phyloP scores from a whole-genome alignment of 2,329 filamentous ascomycete species.

The Calycina marina region DNA sequence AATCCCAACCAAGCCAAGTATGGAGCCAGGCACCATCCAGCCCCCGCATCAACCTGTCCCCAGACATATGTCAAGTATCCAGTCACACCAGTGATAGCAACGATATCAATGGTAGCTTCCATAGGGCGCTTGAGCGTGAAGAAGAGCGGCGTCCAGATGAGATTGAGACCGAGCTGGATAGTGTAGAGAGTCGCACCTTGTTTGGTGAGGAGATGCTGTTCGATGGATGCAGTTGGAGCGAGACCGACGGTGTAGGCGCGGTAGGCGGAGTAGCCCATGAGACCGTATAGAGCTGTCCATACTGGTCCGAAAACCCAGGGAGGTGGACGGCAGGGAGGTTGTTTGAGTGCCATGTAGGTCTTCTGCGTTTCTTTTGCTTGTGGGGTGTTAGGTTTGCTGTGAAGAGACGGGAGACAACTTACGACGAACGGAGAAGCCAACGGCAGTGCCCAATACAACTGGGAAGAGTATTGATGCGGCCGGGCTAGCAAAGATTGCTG shows the following conservation, averaged over 20 bases:
- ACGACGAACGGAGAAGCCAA: slow-evolving; percentile 57
- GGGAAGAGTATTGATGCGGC: slow-evolving; percentile 64
- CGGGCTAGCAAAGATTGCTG: slow-evolving; percentile 54
- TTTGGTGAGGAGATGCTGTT: slow-evolving; percentile 30
- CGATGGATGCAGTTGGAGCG: slow-evolving; percentile 27
- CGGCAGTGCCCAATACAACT: slow-evolving; percentile 54
- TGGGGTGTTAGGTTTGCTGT: slow-evolving; percentile 1
- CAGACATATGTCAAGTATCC: slow-evolving; percentile 64
- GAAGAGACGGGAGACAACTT: slow-evolving; percentile 21
- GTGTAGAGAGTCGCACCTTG: slow-evolving; percentile 70
- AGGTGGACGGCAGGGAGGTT: slow-evolving; percentile 49
- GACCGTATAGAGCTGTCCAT: slow-evolving; percentile 52
- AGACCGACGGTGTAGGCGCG: slow-evolving; percentile 54
- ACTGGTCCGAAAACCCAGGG: slow-evolving; percentile 47
- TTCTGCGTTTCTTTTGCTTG: slow-evolving; percentile 42
- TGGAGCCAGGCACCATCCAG: slow-evolving; percentile 62
- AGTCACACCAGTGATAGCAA: slow-evolving; percentile 56
- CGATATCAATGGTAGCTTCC: slow-evolving; percentile 61
- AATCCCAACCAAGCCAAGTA: slow-evolving; percentile 81
- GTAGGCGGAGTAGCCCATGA: slow-evolving; percentile 85
- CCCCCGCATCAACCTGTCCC: slow-evolving; percentile 55
- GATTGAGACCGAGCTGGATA: slow-evolving; percentile 55
- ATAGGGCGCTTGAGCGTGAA: slow-evolving; percentile 63
- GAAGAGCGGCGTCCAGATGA: slow-evolving; percentile 87
- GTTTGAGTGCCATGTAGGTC: slow-evolving; percentile 51